A percentile compares a stretch with the other conserved stretches of the same genome.
phyloP scores from a whole-genome alignment of 768 basidiomycete species.

The Nevesoporus exiguus region DNA sequence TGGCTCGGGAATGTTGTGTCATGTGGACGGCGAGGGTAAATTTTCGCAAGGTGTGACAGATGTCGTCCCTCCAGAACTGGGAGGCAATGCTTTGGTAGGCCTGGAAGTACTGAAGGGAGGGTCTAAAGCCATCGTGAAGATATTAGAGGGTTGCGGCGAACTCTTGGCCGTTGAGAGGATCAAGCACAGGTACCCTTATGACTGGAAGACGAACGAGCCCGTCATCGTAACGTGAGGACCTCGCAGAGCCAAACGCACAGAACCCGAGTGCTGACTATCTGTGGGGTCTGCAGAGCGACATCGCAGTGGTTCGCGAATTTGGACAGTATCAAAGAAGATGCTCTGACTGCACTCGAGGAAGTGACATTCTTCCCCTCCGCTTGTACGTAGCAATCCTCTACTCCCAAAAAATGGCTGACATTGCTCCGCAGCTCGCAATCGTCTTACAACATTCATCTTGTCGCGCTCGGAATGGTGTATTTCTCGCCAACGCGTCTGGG shows the following conservation, averaged over 20 bases:
- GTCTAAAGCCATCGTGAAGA: constrained; percentile 56
- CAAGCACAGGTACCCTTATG: constrained; percentile 90
- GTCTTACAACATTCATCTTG: constrained; percentile 82
- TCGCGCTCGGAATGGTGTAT: constrained; percentile 99
- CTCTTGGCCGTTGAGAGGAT: constrained; percentile 68
- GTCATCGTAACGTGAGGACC: constrained; percentile 78
- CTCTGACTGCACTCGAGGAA: constrained; percentile 60
- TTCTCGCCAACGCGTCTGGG: constrained; percentile 96
- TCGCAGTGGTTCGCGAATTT: constrained; percentile 98
- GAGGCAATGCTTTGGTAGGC: constrained; percentile 57
- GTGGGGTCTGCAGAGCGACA: constrained; percentile 58
- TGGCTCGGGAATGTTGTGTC: constrained; percentile 60
- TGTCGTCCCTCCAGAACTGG: constrained; percentile 37
- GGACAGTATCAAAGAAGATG: constrained; percentile 74
- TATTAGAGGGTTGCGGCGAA: constrained; percentile 50
- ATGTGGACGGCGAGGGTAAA: constrained; percentile 74
- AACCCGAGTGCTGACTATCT: not conserved
- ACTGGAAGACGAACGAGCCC: constrained; percentile 93
- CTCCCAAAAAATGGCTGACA: not conserved
- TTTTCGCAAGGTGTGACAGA: constrained; percentile 60
- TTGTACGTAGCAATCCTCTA: constrained; percentile 48
- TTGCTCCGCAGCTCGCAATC: constrained; percentile 61
- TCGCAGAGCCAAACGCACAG: not conserved
- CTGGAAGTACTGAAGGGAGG: constrained; percentile 74
- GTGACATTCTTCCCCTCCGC: constrained; percentile 74